Evolutionary conservation across 805 yeast species (phyloP).

Genomic region (Huiozyma naganishii): DNA sequence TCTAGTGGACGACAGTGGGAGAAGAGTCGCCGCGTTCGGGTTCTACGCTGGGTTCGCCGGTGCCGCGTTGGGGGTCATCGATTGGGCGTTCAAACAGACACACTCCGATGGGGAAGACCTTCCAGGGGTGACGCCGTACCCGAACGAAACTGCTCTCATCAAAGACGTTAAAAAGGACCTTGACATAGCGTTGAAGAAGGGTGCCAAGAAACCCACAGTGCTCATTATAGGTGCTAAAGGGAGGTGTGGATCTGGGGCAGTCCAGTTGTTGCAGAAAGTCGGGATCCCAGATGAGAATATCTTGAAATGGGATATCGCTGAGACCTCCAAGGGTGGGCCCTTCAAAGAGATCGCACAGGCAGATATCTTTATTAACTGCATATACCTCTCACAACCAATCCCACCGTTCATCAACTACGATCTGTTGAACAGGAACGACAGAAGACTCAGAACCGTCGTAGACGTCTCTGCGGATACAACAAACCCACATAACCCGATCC

Average conservation of each 20-base stretch:
- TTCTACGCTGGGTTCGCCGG: constrained; percentile 99
- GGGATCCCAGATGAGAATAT: constrained; percentile 85
- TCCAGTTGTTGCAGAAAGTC: constrained; percentile 65
- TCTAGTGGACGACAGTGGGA: constrained; percentile 84
- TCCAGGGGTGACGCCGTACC: constrained; percentile 73
- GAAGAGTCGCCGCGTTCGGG: constrained; percentile 99
- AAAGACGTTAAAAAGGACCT: constrained; percentile 56
- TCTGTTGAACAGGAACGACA: constrained; percentile 48
- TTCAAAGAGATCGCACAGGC: constrained; percentile 79
- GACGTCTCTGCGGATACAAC: constrained; percentile 99
- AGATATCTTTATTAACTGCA: constrained; percentile 92
- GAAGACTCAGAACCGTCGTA: constrained; percentile 84
- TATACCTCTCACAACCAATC: constrained; percentile 85
- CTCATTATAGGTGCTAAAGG: constrained; percentile 95
- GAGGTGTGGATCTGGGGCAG: constrained; percentile 97
- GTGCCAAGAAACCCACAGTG: constrained; percentile 63
- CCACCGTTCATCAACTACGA: constrained; percentile 79
- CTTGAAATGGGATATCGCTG: constrained; percentile 92
- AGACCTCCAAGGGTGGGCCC: constrained; percentile 96
- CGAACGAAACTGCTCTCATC: constrained; percentile 66
- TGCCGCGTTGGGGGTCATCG: constrained; percentile 90
- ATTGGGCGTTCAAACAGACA: constrained; percentile 87
- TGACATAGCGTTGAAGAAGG: constrained; percentile 45
- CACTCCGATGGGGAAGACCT: constrained; percentile 58
- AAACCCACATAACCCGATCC: constrained; percentile 95